phyloP scores from a whole-genome alignment of 768 basidiomycete species.

The Holtermanniella nyarrowii region DNA sequence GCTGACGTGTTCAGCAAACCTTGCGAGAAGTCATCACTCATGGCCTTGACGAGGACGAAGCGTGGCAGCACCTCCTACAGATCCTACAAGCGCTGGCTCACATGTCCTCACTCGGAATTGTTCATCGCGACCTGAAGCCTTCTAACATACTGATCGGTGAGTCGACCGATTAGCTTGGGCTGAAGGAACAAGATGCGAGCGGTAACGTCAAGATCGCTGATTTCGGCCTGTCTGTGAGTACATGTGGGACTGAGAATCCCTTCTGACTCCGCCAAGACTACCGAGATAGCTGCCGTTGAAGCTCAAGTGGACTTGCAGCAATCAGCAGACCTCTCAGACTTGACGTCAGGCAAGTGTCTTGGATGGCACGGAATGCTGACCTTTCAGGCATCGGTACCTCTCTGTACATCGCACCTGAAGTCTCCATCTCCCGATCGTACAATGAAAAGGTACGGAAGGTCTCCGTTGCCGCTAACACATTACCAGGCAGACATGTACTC shows the following conservation, averaged over 20 bases:
- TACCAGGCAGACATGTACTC: slow-evolving; percentile 76
- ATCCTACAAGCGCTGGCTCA: slow-evolving; percentile 81
- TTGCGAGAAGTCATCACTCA: slow-evolving; percentile 63
- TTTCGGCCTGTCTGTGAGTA: slow-evolving; percentile 56
- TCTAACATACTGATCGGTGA: slow-evolving; percentile 88
- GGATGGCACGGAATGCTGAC: neutral
- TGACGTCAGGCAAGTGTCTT: slow-evolving; percentile 25
- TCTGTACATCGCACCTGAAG: slow-evolving; percentile 87
- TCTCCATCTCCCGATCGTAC: slow-evolving; percentile 42
- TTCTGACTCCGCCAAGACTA: slow-evolving; percentile 4
- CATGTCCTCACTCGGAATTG: slow-evolving; percentile 79
- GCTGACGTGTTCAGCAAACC: slow-evolving; percentile 52
- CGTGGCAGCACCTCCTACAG: slow-evolving; percentile 83
- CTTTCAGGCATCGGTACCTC: slow-evolving; percentile 61
- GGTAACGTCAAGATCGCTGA: slow-evolving; percentile 60
- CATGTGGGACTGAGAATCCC: slow-evolving; percentile 7
- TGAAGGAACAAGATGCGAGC: slow-evolving; percentile 22
- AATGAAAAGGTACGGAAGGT: slow-evolving; percentile 56
- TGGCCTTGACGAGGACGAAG: slow-evolving; percentile 70
- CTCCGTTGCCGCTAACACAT: neutral
- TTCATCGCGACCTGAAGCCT: slow-evolving; percentile 70
- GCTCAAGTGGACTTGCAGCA: slow-evolving; percentile 1
- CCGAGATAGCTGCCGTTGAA: slow-evolving; percentile 22
- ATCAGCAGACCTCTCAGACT: slow-evolving; percentile 19
- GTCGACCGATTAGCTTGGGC: slow-evolving; percentile 16